phyloP scores from a whole-genome alignment of 192 early-diverging fungal species.

The Helicostylum pulchrum region DNA sequence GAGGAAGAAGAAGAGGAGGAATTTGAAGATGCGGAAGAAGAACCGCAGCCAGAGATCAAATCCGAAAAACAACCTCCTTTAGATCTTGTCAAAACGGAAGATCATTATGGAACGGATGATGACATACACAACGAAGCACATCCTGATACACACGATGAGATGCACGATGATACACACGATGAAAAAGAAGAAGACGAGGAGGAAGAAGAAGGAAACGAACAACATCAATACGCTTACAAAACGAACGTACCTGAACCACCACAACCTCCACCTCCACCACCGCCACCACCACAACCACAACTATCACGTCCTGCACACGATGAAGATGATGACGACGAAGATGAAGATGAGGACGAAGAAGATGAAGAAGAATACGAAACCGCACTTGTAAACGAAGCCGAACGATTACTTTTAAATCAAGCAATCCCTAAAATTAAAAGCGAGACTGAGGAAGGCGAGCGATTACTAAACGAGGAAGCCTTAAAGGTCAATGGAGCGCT shows the following conservation, averaged over 20 bases:
- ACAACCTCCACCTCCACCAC: too few species aligned
- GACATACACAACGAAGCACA: background rate
- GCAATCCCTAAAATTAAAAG: slow-evolving; percentile 3
- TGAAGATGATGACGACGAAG: slow-evolving; percentile 2
- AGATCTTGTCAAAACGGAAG: background rate
- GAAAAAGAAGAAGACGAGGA: background rate
- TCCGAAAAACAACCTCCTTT: background rate
- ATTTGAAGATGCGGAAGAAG: background rate
- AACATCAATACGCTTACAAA: too few species aligned
- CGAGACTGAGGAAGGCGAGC: slow-evolving; percentile 8
- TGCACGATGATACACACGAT: background rate
- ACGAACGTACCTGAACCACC: too few species aligned
- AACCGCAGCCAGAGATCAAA: background rate
- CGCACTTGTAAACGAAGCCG: slow-evolving; percentile 7
- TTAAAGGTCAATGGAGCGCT: background rate
- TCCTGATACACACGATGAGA: background rate
- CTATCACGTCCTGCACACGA: background rate
- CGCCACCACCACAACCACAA: too few species aligned
- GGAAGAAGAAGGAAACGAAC: too few species aligned
- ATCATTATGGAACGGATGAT: background rate
- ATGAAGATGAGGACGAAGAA: background rate
- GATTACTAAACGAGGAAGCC: background rate
- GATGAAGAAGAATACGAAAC: slow-evolving; percentile 2
- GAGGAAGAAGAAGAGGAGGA: slow-evolving; percentile 1
- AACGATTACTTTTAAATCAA: slow-evolving; percentile 1